Conservation (phyloP, 192 early-diverging fungal species). For the Coemansia sp. region DNA sequence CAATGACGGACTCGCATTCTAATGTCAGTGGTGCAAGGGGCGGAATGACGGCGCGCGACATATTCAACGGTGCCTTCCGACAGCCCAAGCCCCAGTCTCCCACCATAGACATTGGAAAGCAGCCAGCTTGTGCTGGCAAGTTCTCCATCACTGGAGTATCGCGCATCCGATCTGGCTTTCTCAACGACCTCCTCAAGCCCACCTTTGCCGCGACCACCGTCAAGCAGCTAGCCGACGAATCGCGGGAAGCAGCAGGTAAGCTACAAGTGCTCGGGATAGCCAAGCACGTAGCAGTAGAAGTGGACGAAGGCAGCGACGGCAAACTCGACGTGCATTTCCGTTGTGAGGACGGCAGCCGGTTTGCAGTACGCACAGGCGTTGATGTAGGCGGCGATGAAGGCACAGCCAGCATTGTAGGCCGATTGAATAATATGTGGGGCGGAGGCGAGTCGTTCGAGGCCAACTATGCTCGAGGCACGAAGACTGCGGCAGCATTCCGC, state of each 20-base stretch:
- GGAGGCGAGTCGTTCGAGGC: slow-evolving; percentile 79
- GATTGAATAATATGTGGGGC: slow-evolving; percentile 83
- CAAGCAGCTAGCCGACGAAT: slow-evolving; percentile 15
- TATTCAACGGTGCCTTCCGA: slow-evolving; percentile 5
- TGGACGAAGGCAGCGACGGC: slow-evolving; percentile 9
- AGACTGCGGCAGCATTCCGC: slow-evolving; percentile 65
- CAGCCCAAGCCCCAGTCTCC: background rate
- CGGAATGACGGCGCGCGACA: slow-evolving; percentile 6
- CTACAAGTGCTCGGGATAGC: slow-evolving; percentile 45
- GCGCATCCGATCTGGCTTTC: slow-evolving; percentile 29
- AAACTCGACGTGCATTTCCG: slow-evolving; percentile 70
- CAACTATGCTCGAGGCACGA: slow-evolving; percentile 72
- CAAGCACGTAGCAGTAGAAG: slow-evolving; percentile 16
- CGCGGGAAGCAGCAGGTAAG: slow-evolving; percentile 43
- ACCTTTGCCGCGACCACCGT: slow-evolving; percentile 27
- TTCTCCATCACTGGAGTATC: slow-evolving; percentile 25
- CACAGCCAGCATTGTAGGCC: slow-evolving; percentile 67
- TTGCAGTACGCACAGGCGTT: slow-evolving; percentile 82
- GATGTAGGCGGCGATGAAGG: slow-evolving; percentile 89
- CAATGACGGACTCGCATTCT: background rate
- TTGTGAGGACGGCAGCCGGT: slow-evolving; percentile 68
- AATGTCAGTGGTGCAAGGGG: background rate
- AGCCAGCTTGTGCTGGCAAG: background rate
- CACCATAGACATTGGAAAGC: slow-evolving; percentile 9
- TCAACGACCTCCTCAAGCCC: slow-evolving; percentile 11